Conservation (phyloP, 495 filamentous ascomycete species). For the Penicillium coffeae region DNA sequence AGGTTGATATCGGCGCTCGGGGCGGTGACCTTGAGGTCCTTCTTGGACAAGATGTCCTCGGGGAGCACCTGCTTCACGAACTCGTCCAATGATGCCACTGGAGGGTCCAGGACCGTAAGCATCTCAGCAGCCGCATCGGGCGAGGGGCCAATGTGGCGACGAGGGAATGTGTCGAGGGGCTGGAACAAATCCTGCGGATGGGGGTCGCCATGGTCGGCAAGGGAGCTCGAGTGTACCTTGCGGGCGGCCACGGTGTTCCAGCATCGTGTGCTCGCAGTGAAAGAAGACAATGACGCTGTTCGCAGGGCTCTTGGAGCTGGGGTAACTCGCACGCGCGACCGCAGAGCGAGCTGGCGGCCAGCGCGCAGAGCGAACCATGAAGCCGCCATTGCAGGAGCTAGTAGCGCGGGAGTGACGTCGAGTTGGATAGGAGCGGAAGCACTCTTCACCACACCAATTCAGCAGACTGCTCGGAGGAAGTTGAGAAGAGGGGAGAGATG, state of each 20-base stretch:
- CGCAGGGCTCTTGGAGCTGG: slow-evolving; percentile 30
- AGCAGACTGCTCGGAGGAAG: neutral
- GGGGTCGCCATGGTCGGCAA: slow-evolving; percentile 40
- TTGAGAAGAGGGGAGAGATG: neutral
- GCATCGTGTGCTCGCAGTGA: slow-evolving; percentile 23
- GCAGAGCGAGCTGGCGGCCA: slow-evolving; percentile 40
- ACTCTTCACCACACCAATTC: neutral
- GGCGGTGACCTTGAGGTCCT: slow-evolving; percentile 43
- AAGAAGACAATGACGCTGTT: slow-evolving; percentile 24
- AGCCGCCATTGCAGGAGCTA: slow-evolving; percentile 33
- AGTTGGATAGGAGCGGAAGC: neutral
- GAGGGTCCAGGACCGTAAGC: slow-evolving; percentile 77
- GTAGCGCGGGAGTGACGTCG: slow-evolving; percentile 5
- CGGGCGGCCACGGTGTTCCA: slow-evolving; percentile 27
- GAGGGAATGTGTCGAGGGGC: slow-evolving; percentile 65
- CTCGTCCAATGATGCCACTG: slow-evolving; percentile 69
- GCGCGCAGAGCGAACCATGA: slow-evolving; percentile 42
- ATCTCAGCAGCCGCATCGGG: slow-evolving; percentile 67
- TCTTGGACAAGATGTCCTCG: slow-evolving; percentile 70
- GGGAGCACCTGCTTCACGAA: slow-evolving; percentile 89
- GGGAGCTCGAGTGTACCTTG: slow-evolving; percentile 39
- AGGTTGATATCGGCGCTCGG: slow-evolving; percentile 37
- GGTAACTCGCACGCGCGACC: slow-evolving; percentile 30
- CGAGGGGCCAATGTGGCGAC: slow-evolving; percentile 93
- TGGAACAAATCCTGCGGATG: slow-evolving; percentile 44